Evolutionary conservation across 257 asterid genomes (phyloP), one percentile per base, ranked within the genome.

Genomic region (Gentiana straminea): DNA sequence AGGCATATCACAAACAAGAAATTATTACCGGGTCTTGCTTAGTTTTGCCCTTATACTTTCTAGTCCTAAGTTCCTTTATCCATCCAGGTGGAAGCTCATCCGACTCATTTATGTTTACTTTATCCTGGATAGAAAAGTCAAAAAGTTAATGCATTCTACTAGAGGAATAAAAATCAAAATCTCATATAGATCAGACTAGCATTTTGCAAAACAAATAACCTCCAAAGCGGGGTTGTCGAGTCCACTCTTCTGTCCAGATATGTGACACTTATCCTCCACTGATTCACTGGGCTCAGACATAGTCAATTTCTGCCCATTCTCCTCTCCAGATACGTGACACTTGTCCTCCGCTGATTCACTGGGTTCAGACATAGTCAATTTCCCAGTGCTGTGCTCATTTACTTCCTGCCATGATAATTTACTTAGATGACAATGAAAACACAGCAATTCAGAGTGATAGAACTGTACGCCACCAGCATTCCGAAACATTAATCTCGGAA

Each of bases 1-100:
- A 4, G 9, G 8, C 8, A 4, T 7, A 10, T 33, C 8, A 47
- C 13, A 4, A 24, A 24, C 59, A 56, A 47, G 49, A 51, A 54
- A 46, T 39, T 60, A 54, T 59, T 87, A 87, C 89, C 77, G 81
- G 76, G 68, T 84, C 89, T 61, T 48, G 70, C 67, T 74, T 82
- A 7, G 15, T 73, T 24, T 24, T 24, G 24, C 24, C 24, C 24
- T 24, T 24, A 24, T 24, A 24, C 24, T 24, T 24, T 24, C 24
- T 24, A 24, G 24, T 24, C 24, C 24, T 24, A 24, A 24, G 24
- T 24, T 24, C 24, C 24, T 24, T 24, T 24, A 24, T 24, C 24
- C 24, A 24, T 24, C 24, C 24, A 24, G 24, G 24, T 24, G 24
- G 24, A 24, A 24, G 24, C 24, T 24, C 24, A 24, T 24, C 24